Conservation (phyloP, 257 asterid species). For the Solanum pinnatisectum region DNA sequence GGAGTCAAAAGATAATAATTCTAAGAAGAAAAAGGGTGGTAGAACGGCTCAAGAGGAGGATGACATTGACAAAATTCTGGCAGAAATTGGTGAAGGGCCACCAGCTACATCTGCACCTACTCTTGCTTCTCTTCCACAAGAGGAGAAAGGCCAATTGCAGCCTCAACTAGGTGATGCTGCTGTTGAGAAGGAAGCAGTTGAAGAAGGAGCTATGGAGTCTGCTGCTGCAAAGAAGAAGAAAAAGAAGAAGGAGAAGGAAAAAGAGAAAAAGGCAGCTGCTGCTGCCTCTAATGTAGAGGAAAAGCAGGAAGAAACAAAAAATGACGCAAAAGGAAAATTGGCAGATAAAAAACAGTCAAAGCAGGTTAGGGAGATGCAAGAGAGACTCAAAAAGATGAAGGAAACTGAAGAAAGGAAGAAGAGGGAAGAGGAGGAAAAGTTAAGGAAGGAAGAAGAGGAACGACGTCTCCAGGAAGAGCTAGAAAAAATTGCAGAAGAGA, state of each 20-base stretch:
- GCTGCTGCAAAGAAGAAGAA: conserved; percentile 11
- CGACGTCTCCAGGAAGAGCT: conserved; percentile 55
- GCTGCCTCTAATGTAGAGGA: conserved; percentile 44
- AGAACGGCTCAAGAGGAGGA: conserved; percentile 51
- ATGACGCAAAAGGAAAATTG: conserved; percentile 33
- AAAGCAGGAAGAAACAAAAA: conserved; percentile 46
- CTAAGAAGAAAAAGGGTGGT: conserved; percentile 26
- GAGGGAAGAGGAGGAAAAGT: conserved; percentile 75
- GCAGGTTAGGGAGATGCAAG: conserved; percentile 92
- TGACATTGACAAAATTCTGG: conserved; percentile 49
- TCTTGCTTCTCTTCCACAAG: conserved; percentile 1
- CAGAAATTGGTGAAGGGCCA: conserved; percentile 68
- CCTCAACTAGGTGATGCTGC: neutral
- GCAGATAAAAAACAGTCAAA: conserved; percentile 65
- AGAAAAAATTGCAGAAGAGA: conserved; percentile 79
- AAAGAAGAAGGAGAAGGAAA: conserved; percentile 10
- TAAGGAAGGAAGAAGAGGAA: conserved; percentile 95
- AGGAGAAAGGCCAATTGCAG: neutral
- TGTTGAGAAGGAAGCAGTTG: neutral
- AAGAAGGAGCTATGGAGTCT: conserved; percentile 5
- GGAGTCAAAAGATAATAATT: neutral
- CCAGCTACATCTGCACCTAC: conserved; percentile 21
- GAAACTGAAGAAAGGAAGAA: conserved; percentile 78
- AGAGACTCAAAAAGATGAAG: conserved; percentile 55
- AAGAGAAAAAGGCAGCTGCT: conserved; percentile 8